A percentile compares a stretch with the other conserved stretches of the same genome.
Evolutionary conservation across 2,329 filamentous ascomycete species (phyloP).

Genomic region (Malbranchea zuffiana): DNA sequence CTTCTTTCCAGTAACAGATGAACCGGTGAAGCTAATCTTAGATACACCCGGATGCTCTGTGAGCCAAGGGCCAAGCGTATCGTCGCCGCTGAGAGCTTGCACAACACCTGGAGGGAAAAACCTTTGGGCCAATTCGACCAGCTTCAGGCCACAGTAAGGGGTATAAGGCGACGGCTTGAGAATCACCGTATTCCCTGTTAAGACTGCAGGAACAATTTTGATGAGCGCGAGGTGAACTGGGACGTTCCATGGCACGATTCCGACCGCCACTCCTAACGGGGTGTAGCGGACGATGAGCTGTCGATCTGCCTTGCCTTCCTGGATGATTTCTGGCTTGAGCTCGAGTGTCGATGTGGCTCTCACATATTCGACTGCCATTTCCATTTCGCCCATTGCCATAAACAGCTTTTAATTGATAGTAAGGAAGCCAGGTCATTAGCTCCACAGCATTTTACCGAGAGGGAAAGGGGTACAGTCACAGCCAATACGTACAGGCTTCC

Average conservation of each 20-base stretch:
- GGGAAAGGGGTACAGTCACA: too few relatives aligned
- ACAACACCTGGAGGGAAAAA: slow-evolving; percentile 47
- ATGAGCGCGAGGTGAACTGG: slow-evolving; percentile 34
- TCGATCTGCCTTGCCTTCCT: slow-evolving; percentile 35
- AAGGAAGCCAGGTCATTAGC: neutral
- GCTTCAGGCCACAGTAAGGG: slow-evolving; percentile 43
- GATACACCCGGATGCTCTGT: slow-evolving; percentile 45
- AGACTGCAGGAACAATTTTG: slow-evolving; percentile 42
- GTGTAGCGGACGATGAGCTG: slow-evolving; percentile 27
- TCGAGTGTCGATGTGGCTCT: slow-evolving; percentile 22
- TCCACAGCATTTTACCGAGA: neutral
- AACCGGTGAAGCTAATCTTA: slow-evolving; percentile 51
- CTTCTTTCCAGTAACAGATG: slow-evolving; percentile 40
- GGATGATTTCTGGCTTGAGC: slow-evolving; percentile 38
- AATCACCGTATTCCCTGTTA: slow-evolving; percentile 46
- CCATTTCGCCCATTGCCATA: slow-evolving; percentile 22
- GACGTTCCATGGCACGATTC: slow-evolving; percentile 53
- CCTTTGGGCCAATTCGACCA: slow-evolving; percentile 40
- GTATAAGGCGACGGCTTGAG: slow-evolving; percentile 48
- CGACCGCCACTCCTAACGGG: slow-evolving; percentile 36
- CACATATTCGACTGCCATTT: slow-evolving; percentile 14
- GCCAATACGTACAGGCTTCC: slow-evolving; percentile 25
- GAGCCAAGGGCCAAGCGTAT: slow-evolving; percentile 44
- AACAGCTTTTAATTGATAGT: slow-evolving; percentile 11
- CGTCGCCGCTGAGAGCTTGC: slow-evolving; percentile 45